Percentiles rank a stretch among this genome's conserved stretches.
Conservation (phyloP, 345 rosid genomes). For the Excoecaria cochinchinensis region DNA sequence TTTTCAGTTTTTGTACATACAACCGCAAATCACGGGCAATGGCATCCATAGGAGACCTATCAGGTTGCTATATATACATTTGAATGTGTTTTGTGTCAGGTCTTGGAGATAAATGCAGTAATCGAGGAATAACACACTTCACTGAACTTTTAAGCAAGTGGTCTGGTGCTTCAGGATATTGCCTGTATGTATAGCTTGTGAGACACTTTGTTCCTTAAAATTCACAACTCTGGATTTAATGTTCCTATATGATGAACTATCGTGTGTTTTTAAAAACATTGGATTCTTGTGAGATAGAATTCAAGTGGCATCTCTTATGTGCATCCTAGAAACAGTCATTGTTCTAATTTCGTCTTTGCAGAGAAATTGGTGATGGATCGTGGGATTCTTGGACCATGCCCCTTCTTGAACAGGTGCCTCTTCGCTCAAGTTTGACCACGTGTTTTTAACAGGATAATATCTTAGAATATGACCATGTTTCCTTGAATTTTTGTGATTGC, state of each 20-base stretch:
- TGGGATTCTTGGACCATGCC: constrained; percentile 79
- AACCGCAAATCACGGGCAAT: too few species aligned
- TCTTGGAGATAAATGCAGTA: constrained; percentile 69
- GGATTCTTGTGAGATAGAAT: not conserved
- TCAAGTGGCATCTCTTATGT: not conserved
- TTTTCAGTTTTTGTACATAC: too few species aligned
- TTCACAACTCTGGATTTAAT: not conserved
- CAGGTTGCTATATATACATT: too few species aligned
- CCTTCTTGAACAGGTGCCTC: too few species aligned
- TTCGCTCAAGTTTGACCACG: too few species aligned
- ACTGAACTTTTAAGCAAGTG: constrained; percentile 66
- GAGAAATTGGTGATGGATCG: constrained; percentile 85
- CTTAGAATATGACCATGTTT: too few species aligned
- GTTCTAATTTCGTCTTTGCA: constrained; percentile 21
- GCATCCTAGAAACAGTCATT: not conserved
- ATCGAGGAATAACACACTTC: constrained; percentile 51
- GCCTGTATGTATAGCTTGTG: constrained; percentile 59
- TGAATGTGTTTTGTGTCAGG: constrained; percentile 41
- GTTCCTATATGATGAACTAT: not conserved
- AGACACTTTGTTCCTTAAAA: not conserved
- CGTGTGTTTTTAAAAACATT: too few species aligned
- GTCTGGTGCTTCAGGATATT: constrained; percentile 76
- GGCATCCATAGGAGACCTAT: too few species aligned
- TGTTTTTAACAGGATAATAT: too few species aligned
- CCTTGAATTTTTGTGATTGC: too few species aligned